phyloP scores from a whole-genome alignment of 1,284 basidiomycete species.

The Pseudozyma thailandica region DNA sequence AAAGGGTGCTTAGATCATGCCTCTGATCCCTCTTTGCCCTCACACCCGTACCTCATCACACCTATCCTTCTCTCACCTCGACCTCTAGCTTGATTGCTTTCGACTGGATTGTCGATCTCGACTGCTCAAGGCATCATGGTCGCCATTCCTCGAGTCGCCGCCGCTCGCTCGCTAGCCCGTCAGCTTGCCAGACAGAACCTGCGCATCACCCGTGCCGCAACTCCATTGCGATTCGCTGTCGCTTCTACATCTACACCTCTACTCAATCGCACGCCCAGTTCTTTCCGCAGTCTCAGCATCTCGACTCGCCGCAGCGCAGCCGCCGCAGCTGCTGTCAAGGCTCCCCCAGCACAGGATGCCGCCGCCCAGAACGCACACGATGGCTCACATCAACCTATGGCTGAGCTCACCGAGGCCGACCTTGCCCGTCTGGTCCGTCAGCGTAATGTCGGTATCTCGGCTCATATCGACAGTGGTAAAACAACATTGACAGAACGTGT shows the following conservation, averaged over 20 bases:
- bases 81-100: neutral
- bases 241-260: conserved; percentile 16
- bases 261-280: conserved; percentile 14
- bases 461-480: conserved; percentile 86
- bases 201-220: conserved; percentile 11
- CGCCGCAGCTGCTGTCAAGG: conserved; percentile 23
- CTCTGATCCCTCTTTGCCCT: neutral
- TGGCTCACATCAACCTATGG: conserved; percentile 27
- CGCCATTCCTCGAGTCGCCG: conserved; percentile 34
- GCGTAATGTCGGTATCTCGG: conserved; percentile 70
- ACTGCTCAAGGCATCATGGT: conserved; percentile 24
- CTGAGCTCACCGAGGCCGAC: conserved; percentile 59
- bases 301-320: conserved; percentile 29
- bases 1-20: conserved; percentile 3
- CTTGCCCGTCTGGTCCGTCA: conserved; percentile 64
- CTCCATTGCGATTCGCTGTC: conserved; percentile 18
- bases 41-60: neutral
- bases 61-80: neutral
- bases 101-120: neutral
- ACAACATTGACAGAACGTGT: conserved; percentile 98
- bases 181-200: conserved; percentile 40
- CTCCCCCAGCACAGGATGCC: conserved; percentile 37
- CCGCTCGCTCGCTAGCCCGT: conserved; percentile 43
- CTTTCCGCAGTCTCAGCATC: conserved; percentile 28
- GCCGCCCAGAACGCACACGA: conserved; percentile 34